These are phyloP conservation scores for Phylloporus sp. DNA, from an alignment of 768 basidiomycete species.

Conservation along the genomic window DNA sequence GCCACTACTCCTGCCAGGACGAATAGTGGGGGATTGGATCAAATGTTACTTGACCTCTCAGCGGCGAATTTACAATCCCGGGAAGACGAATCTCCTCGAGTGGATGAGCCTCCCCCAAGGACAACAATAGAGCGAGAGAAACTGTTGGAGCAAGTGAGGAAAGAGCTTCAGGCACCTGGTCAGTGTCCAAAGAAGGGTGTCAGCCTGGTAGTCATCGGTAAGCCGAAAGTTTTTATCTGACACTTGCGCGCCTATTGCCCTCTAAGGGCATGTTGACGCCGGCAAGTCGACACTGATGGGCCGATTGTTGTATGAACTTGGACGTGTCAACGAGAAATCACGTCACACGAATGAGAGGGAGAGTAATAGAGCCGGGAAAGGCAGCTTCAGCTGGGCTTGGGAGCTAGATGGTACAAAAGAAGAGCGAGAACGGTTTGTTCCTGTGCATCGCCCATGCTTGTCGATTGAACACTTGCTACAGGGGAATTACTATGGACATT, in stretches of 20 bases:
- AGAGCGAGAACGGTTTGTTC: constrained; percentile 81
- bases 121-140: constrained; percentile 73
- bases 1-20: constrained; percentile 40
- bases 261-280: constrained; percentile 92
- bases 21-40: constrained; percentile 39
- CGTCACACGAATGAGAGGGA: constrained; percentile 83
- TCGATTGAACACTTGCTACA: constrained; percentile 30
- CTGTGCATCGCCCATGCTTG: background rate
- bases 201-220: constrained; percentile 92
- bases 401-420: constrained; percentile 89
- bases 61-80: constrained; percentile 61
- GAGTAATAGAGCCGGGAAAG: constrained; percentile 85
- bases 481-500: constrained; percentile 98
- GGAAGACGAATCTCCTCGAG: constrained; percentile 35
- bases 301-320: constrained; percentile 86
- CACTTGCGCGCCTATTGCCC: constrained; percentile 6
- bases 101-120: constrained; percentile 55
- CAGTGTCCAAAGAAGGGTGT: constrained; percentile 62
- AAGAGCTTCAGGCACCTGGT: constrained; percentile 43
- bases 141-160: constrained; percentile 74
- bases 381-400: constrained; percentile 98
- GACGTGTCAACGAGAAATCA: constrained; percentile 81
- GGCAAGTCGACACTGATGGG: constrained; percentile 99
- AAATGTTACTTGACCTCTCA: constrained; percentile 66
- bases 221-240: constrained; percentile 11